These are phyloP conservation scores for Ustilago loliicola DNA, from an alignment of 1,284 basidiomycete genomes.

Conservation along the genomic window DNA sequence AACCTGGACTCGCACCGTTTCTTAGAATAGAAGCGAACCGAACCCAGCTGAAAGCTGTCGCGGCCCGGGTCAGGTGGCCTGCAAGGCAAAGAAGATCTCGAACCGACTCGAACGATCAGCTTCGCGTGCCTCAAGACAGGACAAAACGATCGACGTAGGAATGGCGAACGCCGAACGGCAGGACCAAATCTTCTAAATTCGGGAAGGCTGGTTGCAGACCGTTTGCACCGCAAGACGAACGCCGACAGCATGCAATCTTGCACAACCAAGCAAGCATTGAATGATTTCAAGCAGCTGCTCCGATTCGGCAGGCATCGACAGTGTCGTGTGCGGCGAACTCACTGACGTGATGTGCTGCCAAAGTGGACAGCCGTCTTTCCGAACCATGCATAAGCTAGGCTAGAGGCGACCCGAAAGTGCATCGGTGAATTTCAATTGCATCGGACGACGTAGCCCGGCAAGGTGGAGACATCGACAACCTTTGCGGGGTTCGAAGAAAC, in stretches of 20 bases:
- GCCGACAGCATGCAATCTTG: neutral
- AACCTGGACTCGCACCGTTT: neutral
- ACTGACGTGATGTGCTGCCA: too few species aligned
- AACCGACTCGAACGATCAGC: neutral
- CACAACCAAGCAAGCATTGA: neutral
- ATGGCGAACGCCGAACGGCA: neutral
- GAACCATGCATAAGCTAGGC: neutral
- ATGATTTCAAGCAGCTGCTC: neutral
- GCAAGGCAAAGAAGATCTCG: neutral
- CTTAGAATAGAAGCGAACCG: conserved; percentile 2
- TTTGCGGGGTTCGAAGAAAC: conserved; percentile 3
- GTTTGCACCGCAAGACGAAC: neutral
- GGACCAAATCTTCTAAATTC: conserved; percentile 1
- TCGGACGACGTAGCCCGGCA: neutral
- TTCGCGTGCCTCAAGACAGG: too few species aligned
- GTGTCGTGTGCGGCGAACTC: too few species aligned
- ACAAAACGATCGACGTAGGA: too few species aligned
- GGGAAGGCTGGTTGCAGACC: neutral
- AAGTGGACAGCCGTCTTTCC: too few species aligned
- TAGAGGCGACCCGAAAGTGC: neutral
- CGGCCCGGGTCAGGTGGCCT: neutral
- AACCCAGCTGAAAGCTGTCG: neutral
- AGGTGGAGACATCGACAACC: neutral
- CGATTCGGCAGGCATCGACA: too few species aligned
- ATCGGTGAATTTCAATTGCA: too few species aligned